Conservation (phyloP, 257 asterid species). For the Solanum etuberosum region DNA sequence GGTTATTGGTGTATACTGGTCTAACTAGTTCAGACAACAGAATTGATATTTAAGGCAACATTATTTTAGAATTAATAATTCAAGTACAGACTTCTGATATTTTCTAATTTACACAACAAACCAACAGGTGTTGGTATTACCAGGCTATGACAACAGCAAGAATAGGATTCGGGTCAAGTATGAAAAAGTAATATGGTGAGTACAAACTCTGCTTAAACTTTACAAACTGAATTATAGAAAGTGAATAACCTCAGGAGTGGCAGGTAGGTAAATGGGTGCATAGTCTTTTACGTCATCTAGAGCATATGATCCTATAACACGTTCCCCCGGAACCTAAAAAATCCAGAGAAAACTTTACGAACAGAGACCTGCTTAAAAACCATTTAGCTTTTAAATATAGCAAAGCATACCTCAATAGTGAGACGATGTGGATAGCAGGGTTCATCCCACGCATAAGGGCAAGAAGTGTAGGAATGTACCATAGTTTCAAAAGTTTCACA, state of each 20-base stretch:
- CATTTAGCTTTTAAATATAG: slow-evolving; percentile 2
- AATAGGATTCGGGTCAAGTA: not conserved
- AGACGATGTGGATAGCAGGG: slow-evolving; percentile 91
- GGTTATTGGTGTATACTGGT: not conserved
- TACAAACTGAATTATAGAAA: not conserved
- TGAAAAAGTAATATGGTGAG: not conserved
- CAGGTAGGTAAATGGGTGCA: slow-evolving; percentile 57
- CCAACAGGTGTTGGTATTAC: not conserved
- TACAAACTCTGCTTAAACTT: not conserved
- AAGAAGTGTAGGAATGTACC: slow-evolving; percentile 74
- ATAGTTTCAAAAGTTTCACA: slow-evolving; percentile 92
- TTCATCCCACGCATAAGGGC: slow-evolving; percentile 95
- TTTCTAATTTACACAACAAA: not conserved
- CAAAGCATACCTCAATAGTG: slow-evolving; percentile 59
- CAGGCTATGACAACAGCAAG: not conserved
- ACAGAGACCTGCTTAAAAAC: slow-evolving; percentile 1
- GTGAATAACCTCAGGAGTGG: slow-evolving; percentile 66
- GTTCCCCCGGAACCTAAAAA: slow-evolving; percentile 85
- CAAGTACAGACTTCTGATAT: not conserved
- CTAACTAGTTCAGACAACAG: not conserved
- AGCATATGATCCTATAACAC: slow-evolving; percentile 64
- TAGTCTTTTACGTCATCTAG: slow-evolving; percentile 65
- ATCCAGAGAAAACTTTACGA: slow-evolving; percentile 1
- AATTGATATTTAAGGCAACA: not conserved
- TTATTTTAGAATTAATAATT: not conserved